Conservation (phyloP, 345 rosid genomes). For the Eucalyptus brandiana region DNA sequence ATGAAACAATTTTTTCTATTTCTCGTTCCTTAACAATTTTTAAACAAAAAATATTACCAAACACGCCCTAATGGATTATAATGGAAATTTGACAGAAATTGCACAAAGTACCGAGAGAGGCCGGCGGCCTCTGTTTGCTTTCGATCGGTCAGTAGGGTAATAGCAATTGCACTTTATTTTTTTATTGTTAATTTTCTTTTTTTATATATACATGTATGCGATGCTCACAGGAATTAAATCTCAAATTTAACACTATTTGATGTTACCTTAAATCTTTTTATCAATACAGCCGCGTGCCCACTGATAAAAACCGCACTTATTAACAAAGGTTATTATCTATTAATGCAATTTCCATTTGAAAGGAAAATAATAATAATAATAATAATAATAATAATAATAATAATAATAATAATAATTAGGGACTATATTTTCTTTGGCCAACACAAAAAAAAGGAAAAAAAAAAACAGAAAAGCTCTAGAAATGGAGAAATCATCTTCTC, state of each 20-base stretch:
- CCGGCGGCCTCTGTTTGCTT: background rate
- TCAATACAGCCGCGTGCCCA: rapidly evolving
- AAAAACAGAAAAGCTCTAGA: rapidly evolving
- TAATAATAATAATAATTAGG: background rate
- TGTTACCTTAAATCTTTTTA: rapidly evolving
- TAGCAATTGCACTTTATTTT: rapidly evolving
- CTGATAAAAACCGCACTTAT: rapidly evolving
- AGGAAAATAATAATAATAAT: too few relatives aligned
- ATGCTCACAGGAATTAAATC: rapidly evolving
- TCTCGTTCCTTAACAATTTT: too few relatives aligned
- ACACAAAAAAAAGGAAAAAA: too few relatives aligned
- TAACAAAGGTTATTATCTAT: background rate
- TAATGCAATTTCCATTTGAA: background rate
- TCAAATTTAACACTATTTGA: rapidly evolving
- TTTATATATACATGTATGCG: background rate
- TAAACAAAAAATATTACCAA: too few relatives aligned
- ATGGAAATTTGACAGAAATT: background rate
- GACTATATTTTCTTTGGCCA: background rate
- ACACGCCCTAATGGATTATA: rapidly evolving
- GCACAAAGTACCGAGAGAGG: background rate
- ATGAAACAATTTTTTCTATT: too few relatives aligned
- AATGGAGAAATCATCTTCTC: background rate
- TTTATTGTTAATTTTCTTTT: background rate
- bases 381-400: too few relatives aligned
- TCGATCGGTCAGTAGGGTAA: rapidly evolving